A percentile compares a stretch with the other conserved stretches of the same genome.
Conservation (phyloP, 345 rosid genomes). For the rapeseed (Brassica napus) region Da-Ae NC_063450.1:7532501-7533000, state of each 20-base stretch:
- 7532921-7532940: conserved; percentile 1
- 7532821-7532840: conserved; percentile 33
- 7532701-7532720: conserved; percentile 19
- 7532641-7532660: conserved; percentile 29
- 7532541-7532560: conserved; percentile 28
- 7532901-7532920: conserved; percentile 1
- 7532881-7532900: conserved; percentile 7
- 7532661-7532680: conserved; percentile 9
- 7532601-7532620: conserved; percentile 23
- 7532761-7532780: conserved; percentile 14
- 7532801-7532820: conserved; percentile 19
- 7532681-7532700: conserved; percentile 34
- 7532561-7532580: conserved; percentile 31
- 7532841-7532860: conserved; percentile 27
- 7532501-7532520: conserved; percentile 28
- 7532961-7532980: conserved; percentile 29
- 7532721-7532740: conserved; percentile 6
- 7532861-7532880: conserved; percentile 13
- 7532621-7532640: conserved; percentile 20
- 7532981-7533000: conserved; percentile 23
- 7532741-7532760: conserved; percentile 15
- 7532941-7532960: conserved; percentile 8
- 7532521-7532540: conserved; percentile 20
- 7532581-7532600: conserved; percentile 20
- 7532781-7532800: conserved; percentile 12